Evolutionary conservation across 73 alveolate species (phyloP).

Genomic region (Stentor coeruleus): DNA sequence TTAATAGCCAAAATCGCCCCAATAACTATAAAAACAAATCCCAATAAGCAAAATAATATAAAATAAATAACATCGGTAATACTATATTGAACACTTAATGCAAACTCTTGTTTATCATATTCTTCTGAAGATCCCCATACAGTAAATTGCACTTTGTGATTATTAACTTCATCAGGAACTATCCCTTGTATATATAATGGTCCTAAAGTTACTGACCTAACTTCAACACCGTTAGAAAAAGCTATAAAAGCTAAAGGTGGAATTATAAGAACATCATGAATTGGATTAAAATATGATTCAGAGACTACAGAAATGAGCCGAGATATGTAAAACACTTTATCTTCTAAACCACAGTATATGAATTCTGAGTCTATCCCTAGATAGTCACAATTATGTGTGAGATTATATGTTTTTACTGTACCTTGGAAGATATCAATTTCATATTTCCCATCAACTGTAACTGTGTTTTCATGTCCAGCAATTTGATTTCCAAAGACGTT

Average conservation of each 20-base stretch:
- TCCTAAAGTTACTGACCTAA: background rate
- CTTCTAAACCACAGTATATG: background rate
- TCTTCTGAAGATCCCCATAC: background rate
- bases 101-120: background rate
- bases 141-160: background rate
- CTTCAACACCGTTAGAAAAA: background rate
- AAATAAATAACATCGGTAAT: background rate
- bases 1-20: background rate
- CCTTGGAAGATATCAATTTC: background rate
- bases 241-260: background rate
- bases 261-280: background rate
- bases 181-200: background rate
- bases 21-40: background rate
- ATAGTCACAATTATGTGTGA: background rate
- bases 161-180: background rate
- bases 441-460: background rate
- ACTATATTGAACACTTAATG: background rate
- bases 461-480: background rate
- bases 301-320: background rate
- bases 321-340: background rate
- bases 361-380: background rate
- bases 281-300: background rate
- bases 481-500: background rate
- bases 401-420: background rate
- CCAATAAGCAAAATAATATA: background rate